Evolutionary conservation across 228 moss, liverwort and hornwort species (phyloP).

Genomic region (Sphagnum fallax): DNA sequence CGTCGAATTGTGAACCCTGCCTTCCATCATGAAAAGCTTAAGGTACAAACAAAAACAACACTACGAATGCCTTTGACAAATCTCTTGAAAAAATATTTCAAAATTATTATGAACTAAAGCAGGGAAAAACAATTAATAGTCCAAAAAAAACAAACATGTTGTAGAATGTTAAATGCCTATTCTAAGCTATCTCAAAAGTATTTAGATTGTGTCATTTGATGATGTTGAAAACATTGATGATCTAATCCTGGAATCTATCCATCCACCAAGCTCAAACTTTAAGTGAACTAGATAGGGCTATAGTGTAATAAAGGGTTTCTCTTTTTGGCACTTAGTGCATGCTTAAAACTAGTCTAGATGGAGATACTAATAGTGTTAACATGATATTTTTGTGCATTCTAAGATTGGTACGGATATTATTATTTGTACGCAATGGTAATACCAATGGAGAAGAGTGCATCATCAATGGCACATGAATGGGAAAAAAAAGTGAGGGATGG

Average conservation of each 20-base stretch:
- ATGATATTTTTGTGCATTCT: too few relatives aligned
- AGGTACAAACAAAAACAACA: conserved; percentile 4
- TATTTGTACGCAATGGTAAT: conserved; percentile 3
- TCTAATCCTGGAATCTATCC: conserved; percentile 1
- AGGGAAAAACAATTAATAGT: too few relatives aligned
- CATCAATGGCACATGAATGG: conserved; percentile 3
- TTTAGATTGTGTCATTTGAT: conserved; percentile 1
- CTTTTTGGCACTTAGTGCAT: not conserved
- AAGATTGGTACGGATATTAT: not conserved
- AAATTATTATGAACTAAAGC: not conserved
- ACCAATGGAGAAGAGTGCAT: conserved; percentile 6
- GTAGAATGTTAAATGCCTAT: not conserved
- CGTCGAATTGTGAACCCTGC: conserved; percentile 16
- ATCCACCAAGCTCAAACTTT: not conserved
- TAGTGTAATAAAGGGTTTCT: not conserved
- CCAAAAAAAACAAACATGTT: not conserved
- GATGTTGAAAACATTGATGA: not conserved
- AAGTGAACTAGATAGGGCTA: not conserved
- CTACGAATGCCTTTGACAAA: too few relatives aligned
- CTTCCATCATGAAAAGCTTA: conserved; percentile 13
- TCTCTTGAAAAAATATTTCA: not conserved
- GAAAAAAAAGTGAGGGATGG: conserved; percentile 3
- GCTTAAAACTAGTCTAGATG: not conserved
- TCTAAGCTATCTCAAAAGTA: not conserved
- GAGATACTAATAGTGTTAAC: not conserved